phyloP scores from a whole-genome alignment of 108 stramenopile species.

The Fragilariopsis cylindrus region DNA sequence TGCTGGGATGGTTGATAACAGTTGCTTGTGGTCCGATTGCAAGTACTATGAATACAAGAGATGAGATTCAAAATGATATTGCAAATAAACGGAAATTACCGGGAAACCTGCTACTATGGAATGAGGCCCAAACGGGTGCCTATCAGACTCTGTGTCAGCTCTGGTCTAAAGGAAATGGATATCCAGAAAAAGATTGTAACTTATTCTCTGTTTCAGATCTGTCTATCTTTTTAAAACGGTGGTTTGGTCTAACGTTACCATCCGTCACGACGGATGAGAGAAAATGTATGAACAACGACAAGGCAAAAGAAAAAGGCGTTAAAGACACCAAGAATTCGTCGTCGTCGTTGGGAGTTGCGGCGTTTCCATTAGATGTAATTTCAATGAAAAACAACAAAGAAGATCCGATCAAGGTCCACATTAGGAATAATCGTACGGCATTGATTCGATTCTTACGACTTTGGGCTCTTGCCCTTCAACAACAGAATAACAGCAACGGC shows the following conservation, averaged over 20 bases:
- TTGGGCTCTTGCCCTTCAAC: conserved; percentile 20
- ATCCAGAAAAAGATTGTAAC: not conserved
- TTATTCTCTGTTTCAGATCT: not conserved
- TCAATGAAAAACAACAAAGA: not conserved
- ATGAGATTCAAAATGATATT: too few relatives aligned
- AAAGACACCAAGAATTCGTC: too few relatives aligned
- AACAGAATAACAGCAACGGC: conserved; percentile 4
- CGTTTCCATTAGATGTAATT: too few relatives aligned
- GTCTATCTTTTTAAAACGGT: not conserved
- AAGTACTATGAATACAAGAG: not conserved
- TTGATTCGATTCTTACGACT: conserved; percentile 7
- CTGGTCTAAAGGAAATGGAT: conserved; percentile 3
- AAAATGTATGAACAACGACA: not conserved
- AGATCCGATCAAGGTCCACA: conserved; percentile 7
- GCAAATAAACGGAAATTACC: too few relatives aligned
- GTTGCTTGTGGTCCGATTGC: conserved; percentile 16
- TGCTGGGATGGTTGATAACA: conserved; percentile 13
- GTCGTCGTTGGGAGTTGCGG: too few relatives aligned
- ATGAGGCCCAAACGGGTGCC: not conserved
- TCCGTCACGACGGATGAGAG: not conserved
- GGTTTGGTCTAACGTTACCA: conserved; percentile 11
- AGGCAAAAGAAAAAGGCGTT: not conserved
- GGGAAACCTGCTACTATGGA: not conserved
- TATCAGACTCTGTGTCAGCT: conserved; percentile 7
- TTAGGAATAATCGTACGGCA: not conserved